A percentile compares a stretch with the other conserved stretches of the same genome.
Conservation (phyloP, 2,329 filamentous ascomycete species). For the Truncatella angustata region DNA sequence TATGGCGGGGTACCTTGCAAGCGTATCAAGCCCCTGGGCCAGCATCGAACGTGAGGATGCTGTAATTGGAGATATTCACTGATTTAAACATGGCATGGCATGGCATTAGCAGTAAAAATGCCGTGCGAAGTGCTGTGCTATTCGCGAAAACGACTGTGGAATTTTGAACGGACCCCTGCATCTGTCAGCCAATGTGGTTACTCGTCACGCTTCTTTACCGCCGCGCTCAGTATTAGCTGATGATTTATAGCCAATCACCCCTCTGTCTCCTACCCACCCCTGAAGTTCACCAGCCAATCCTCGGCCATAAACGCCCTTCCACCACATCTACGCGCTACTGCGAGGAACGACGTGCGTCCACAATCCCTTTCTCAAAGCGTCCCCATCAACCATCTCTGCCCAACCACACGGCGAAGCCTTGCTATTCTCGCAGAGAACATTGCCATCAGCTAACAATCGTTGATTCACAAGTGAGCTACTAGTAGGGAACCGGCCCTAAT, state of each 20-base stretch:
- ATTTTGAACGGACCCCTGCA: neutral
- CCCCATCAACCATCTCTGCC: constrained; percentile 21
- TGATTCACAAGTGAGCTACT: constrained; percentile 13
- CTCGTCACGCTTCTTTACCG: constrained; percentile 24
- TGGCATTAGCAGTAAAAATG: neutral
- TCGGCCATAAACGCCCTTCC: constrained; percentile 25
- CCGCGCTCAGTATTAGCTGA: constrained; percentile 28
- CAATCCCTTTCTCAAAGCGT: constrained; percentile 16
- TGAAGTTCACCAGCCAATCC: constrained; percentile 33
- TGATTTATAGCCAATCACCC: constrained; percentile 27
- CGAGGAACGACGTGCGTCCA: constrained; percentile 31
- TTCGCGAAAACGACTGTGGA: neutral
- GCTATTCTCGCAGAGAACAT: constrained; percentile 17
- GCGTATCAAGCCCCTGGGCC: neutral
- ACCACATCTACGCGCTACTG: constrained; percentile 32
- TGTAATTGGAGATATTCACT: neutral
- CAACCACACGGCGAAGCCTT: constrained; percentile 26
- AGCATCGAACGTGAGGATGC: neutral
- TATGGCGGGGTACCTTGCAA: constrained; percentile 9
- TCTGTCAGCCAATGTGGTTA: constrained; percentile 8
- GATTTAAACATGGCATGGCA: neutral
- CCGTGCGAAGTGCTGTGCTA: neutral
- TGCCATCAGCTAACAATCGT: constrained; percentile 17
- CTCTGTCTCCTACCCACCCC: constrained; percentile 21
- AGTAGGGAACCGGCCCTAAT: constrained; percentile 11